Evolutionary conservation across 345 rosid genomes (phyloP).

Genomic region (Salix exigua): DNA sequence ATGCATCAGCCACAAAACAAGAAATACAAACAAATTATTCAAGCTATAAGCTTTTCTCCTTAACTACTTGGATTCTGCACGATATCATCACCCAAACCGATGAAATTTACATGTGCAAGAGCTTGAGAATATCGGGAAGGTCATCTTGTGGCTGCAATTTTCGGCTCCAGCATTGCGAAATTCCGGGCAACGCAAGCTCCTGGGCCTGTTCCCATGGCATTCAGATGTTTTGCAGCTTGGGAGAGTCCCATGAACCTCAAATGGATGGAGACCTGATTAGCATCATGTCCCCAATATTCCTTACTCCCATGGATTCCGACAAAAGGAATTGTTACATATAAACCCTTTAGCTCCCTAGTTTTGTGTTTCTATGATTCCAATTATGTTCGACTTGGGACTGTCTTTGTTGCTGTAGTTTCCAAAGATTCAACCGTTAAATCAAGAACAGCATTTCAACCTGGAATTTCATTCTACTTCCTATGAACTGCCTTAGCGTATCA

Average conservation of each 20-base stretch:
- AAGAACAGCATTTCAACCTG: conserved; percentile 38
- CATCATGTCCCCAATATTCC: conserved; percentile 70
- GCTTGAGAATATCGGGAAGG: conserved; percentile 49
- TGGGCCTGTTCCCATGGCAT: conserved; percentile 69
- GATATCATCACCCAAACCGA: too few species aligned
- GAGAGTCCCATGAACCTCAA: conserved; percentile 63
- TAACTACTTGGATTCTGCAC: too few species aligned
- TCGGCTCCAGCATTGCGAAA: conserved; percentile 75
- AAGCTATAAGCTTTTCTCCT: too few species aligned
- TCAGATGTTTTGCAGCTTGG: conserved; percentile 66
- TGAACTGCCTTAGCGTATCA: conserved; percentile 54
- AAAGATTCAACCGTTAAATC: conserved; percentile 37
- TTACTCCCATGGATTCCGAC: conserved; percentile 74
- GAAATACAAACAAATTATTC: too few species aligned
- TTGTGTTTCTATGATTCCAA: conserved; percentile 39
- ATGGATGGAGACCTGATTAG: conserved; percentile 53
- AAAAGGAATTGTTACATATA: conserved; percentile 63
- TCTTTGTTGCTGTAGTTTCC: conserved; percentile 6
- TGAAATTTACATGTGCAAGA: neutral
- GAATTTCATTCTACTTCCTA: conserved; percentile 32
- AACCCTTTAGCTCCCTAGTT: conserved; percentile 79
- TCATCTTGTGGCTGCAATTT: conserved; percentile 76
- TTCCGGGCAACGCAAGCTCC: conserved; percentile 77
- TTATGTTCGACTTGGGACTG: conserved; percentile 21
- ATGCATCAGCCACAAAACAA: too few species aligned